Evolutionary conservation across 768 basidiomycete genomes (phyloP), one percentile per base, ranked within the genome.

Genomic region (Sarcomyxa edulis): DNA sequence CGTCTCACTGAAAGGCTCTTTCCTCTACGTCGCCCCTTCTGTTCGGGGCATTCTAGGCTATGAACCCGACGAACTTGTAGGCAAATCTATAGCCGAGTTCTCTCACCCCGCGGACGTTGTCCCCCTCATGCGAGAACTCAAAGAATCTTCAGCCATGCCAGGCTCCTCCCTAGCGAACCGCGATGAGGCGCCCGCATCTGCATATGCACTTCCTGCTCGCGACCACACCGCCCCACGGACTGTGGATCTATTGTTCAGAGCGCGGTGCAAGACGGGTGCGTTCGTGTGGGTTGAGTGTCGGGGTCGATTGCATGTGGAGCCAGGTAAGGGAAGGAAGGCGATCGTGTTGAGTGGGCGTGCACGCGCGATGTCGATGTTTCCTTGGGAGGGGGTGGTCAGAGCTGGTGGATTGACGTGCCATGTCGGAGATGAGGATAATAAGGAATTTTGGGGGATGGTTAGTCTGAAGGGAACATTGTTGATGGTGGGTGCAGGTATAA

Each of bases 291-390:
- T 98, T 11, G 91, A 96, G 56, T 84, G 81, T 35, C 70, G 83
- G n/a, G 95, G 95, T 1, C 70, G 89, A 21, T 69, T 98, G 27
- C 85, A 94, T 51, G 75, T 88, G 40, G 95, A 99, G 64, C 84
- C 91, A 0, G 91, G 92, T 1, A 97, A 97, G 54, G 92, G 92
- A 1, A 69, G 92, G 25, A 96, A 98, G 61, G 90, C 92, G 2
- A 91, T 99, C 52, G 78, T 99, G 24, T 69, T 99, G n/a, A 78
- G 76, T 40, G 94, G 85, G 1, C 71, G 95, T 7, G 76, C 82
- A 21, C 64, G 83, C 31, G 71, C 71, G 50, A 82, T 88, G 70
- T 76, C 79, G 6, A 54, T 48, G 2, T 56, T 91, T 16, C 58
- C 54, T 4, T 92, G 89, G 89, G 65, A 62, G 3, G 63, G 67